A percentile compares a stretch with the other conserved stretches of the same genome.
Evolutionary conservation across 139 green algal genomes (phyloP).

Genomic region (Chlamydomonas sp.): DNA sequence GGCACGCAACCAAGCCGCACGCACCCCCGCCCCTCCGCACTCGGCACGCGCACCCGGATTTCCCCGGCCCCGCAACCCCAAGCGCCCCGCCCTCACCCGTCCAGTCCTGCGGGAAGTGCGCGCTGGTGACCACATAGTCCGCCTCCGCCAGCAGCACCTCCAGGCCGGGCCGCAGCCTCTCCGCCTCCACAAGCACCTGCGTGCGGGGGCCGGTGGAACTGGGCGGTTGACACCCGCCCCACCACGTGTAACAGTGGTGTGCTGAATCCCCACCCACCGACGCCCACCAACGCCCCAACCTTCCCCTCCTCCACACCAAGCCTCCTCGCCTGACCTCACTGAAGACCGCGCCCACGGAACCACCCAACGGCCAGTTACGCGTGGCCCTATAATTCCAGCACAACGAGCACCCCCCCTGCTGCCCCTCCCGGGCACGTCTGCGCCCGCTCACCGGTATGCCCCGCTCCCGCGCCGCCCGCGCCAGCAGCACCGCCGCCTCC

Average conservation of each 20-base stretch:
- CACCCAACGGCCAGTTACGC: background rate
- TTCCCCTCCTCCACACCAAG: background rate
- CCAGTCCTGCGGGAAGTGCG: constrained; percentile 81
- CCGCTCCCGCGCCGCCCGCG: constrained; percentile 58
- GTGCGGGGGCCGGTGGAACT: constrained; percentile 1
- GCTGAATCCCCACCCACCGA: no score
- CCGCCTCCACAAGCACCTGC: constrained; percentile 90
- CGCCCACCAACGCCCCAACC: background rate
- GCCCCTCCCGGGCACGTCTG: no score
- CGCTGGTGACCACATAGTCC: constrained; percentile 87
- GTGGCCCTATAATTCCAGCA: no score
- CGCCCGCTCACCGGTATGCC: constrained; percentile 30
- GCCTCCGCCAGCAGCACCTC: constrained; percentile 81
- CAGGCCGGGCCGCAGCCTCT: constrained; percentile 83
- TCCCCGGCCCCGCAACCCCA: background rate
- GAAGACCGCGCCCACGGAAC: background rate
- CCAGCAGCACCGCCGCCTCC: constrained; percentile 87
- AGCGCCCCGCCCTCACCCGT: constrained; percentile 18
- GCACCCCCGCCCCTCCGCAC: no score
- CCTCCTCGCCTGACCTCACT: background rate
- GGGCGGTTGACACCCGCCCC: background rate
- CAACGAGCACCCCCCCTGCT: no score
- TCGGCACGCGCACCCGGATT: background rate
- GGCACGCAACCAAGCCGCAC: no score
- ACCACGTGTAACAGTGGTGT: no score